phyloP scores from a whole-genome alignment of 768 basidiomycete species.

The Rickenella mellea region DNA sequence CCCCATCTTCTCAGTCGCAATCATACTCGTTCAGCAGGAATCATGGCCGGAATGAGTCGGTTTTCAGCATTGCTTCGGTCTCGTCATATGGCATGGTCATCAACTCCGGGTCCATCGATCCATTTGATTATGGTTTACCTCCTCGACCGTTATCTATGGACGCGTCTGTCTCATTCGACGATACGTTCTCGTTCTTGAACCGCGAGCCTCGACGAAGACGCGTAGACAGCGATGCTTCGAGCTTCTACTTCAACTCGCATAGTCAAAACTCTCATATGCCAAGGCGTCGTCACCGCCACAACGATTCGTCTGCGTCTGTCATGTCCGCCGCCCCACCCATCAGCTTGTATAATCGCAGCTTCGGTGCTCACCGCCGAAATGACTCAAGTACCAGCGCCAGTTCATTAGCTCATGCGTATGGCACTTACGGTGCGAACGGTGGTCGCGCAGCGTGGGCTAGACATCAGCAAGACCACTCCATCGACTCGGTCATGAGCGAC shows the following conservation, averaged over 20 bases:
- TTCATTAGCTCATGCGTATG: conserved; percentile 49
- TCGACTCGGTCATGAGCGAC: conserved; percentile 61
- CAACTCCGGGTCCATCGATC: conserved; percentile 53
- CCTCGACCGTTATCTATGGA: conserved; percentile 54
- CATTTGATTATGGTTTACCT: conserved; percentile 59
- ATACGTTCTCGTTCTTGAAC: conserved; percentile 60
- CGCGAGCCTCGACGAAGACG: conserved; percentile 33
- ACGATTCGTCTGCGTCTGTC: conserved; percentile 43
- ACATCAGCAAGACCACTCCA: conserved; percentile 43
- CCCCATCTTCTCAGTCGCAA: conserved; percentile 30
- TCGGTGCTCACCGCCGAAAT: conserved; percentile 35
- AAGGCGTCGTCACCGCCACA: conserved; percentile 43
- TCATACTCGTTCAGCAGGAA: no score
- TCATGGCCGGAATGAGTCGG: conserved; percentile 45
- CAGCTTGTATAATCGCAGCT: conserved; percentile 64
- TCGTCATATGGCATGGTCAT: conserved; percentile 70
- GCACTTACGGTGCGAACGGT: conserved; percentile 40
- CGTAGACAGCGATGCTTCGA: conserved; percentile 69
- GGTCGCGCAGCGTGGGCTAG: conserved; percentile 52
- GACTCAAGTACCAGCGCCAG: conserved; percentile 52
- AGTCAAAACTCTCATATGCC: conserved; percentile 19
- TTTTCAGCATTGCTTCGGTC: conserved; percentile 68
- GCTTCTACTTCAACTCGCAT: conserved; percentile 60
- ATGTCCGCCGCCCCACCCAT: conserved; percentile 55
- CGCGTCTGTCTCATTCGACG: conserved; percentile 47